Evolutionary conservation across 2,329 filamentous ascomycete species (phyloP), one percentile per base, ranked within the genome.

Genomic region (Pseudocercospora eumusae): DNA sequence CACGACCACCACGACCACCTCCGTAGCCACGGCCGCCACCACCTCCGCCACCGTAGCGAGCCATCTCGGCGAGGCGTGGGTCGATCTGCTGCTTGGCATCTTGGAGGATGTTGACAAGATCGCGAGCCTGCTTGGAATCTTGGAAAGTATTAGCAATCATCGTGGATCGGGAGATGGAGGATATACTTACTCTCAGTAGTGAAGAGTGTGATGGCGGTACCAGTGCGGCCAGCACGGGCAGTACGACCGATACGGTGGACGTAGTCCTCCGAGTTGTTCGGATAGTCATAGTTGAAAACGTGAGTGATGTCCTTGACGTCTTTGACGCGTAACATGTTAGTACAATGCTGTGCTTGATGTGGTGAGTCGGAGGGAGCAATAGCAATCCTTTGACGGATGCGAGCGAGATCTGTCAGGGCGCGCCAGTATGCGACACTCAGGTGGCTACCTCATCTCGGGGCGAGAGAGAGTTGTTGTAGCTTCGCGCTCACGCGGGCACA

Each of bases 261-360:
- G 73, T 88, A 88, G 74, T 88, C 86, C 77, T 88, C 86, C 73
- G 85, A 87, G 77, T 88, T 98, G 84, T 98, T 98, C 79, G 93
- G 93, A 81, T 98, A 98, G 80, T 98, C 95, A 91, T 98, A 97
- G 88, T 98, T 98, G 83, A 99, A 86, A 82, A 99, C 95, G 83
- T 99, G 95, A 82, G 95, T 98, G 84, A 99, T 99, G 86, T 99
- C 96, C 83, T 93, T 93, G 84, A 99, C 95, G 90, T 99, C 95
- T 98, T 97, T 77, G 75, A 83, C 79, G 83, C 78, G 82, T 77
- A 84, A 79, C 86, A 69, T 68, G 71, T 74, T 70, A 74, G 72
- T 73, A 68, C 61, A 57, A 58, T 64, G 62, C 61, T 64, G 64
- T 55, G 36, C 56, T 56, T 44, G 53, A 44, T 49, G n/a, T 25